Percentiles rank a stretch among this genome's conserved stretches.
Conservation (phyloP, 192 early-diverging fungal species). For the Mortierella antarctica region DNA sequence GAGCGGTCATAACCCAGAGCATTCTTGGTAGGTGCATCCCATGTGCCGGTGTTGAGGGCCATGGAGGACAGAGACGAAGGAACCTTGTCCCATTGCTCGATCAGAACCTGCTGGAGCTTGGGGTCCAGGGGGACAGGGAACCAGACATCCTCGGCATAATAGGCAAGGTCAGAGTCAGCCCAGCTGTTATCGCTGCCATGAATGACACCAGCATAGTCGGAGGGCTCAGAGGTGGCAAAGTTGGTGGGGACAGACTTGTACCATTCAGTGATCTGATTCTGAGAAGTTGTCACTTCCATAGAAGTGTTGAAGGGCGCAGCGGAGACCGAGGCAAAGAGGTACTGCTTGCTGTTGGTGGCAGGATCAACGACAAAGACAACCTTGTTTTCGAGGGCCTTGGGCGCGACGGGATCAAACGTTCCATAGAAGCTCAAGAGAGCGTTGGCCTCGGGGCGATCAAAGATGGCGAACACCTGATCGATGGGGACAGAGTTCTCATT, state of each 20-base stretch:
- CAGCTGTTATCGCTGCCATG: constrained; percentile 14
- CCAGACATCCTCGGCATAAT: constrained; percentile 37
- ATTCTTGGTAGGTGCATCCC: constrained; percentile 21
- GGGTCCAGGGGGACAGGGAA: constrained; percentile 28
- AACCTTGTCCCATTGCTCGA: constrained; percentile 38
- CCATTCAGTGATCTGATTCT: constrained; percentile 18
- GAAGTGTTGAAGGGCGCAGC: constrained; percentile 18
- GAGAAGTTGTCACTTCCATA: constrained; percentile 8
- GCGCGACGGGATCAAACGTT: constrained; percentile 15
- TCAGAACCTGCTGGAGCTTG: constrained; percentile 11
- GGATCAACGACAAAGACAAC: constrained; percentile 23
- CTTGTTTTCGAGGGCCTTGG: constrained; percentile 31
- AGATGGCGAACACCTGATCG: constrained; percentile 34
- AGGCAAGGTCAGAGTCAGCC: constrained; percentile 21
- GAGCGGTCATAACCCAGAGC: constrained; percentile 24
- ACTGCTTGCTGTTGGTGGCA: constrained; percentile 25
- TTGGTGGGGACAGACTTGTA: constrained; percentile 29
- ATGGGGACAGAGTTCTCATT: constrained; percentile 10
- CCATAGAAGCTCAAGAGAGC: constrained; percentile 18
- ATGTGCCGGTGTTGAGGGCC: constrained; percentile 33
- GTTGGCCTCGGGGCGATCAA: constrained; percentile 29
- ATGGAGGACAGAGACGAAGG: constrained; percentile 24
- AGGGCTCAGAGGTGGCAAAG: constrained; percentile 25
- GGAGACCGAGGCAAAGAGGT: constrained; percentile 30
- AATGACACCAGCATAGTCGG: constrained; percentile 10